phyloP scores from a whole-genome alignment of 1,284 basidiomycete genomes.

The Moesziomyces parantarcticus region DNA sequence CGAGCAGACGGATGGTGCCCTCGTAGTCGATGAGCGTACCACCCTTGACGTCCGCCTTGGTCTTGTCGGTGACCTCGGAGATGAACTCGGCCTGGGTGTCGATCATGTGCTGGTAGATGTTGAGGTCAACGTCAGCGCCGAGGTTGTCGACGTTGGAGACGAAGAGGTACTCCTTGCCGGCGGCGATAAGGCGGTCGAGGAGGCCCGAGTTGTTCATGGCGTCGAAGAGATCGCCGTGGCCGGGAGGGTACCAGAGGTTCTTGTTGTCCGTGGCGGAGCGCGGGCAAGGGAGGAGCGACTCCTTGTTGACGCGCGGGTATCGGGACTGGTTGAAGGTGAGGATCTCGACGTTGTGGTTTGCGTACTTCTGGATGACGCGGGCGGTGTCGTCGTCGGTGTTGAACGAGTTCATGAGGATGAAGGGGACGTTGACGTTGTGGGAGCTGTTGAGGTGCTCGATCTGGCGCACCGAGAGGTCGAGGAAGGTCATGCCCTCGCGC shows the following conservation, averaged over 20 bases:
- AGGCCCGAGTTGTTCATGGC: conserved; percentile 93
- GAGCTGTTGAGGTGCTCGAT: conserved; percentile 82
- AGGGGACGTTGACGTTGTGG: conserved; percentile 83
- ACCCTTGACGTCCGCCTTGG: conserved; percentile 99
- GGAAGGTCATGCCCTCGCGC: conserved; percentile 95
- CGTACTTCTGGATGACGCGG: conserved; percentile 97
- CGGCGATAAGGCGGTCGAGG: conserved; percentile 90
- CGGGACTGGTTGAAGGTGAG: conserved; percentile 92
- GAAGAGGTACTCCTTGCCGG: conserved; percentile 98
- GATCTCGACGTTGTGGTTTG: conserved; percentile 74
- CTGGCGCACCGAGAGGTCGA: conserved; percentile 95
- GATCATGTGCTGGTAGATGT: conserved; percentile 73
- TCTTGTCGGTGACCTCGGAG: conserved; percentile 91
- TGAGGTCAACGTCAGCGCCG: conserved; percentile 87
- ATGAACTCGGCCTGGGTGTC: conserved; percentile 69
- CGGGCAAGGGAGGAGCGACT: conserved; percentile 89
- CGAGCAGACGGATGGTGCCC: conserved; percentile 90
- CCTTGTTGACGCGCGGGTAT: conserved; percentile 97
- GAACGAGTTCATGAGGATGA: conserved; percentile 99
- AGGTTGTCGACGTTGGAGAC: conserved; percentile 99
- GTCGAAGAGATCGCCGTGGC: conserved; percentile 97
- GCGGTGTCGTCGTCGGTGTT: conserved; percentile 78
- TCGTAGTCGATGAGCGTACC: conserved; percentile 95
- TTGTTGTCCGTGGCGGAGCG: conserved; percentile 89
- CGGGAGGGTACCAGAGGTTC: conserved; percentile 92